phyloP scores from a whole-genome alignment of 371 early-diverging fungal genomes.

The Dichotomocladium elegans region DNA sequence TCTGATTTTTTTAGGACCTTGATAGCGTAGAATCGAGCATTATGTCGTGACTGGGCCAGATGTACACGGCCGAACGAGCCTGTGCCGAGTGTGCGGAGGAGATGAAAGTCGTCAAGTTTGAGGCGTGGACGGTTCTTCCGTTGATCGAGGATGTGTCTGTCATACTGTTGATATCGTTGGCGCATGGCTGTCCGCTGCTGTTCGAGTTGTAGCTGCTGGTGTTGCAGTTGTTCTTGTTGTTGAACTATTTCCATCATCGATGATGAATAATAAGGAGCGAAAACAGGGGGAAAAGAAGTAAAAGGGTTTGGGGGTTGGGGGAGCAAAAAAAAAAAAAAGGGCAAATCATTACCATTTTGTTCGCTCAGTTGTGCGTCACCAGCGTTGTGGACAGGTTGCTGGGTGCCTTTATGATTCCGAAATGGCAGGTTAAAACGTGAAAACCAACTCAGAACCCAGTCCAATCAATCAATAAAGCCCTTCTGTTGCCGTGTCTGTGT shows the following conservation, averaged over 20 bases:
- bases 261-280: not conserved
- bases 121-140: conserved; percentile 48
- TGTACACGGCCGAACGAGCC: conserved; percentile 99
- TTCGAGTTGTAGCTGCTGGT: too few species aligned
- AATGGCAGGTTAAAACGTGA: not conserved
- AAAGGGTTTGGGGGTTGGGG: not conserved
- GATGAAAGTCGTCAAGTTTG: conserved; percentile 63
- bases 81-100: conserved; percentile 87
- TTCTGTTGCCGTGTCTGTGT: not conserved
- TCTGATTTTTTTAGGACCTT: conserved; percentile 95
- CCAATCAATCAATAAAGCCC: too few species aligned
- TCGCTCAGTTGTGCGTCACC: not conserved
- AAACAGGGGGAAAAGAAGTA: not conserved
- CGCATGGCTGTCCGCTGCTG: conserved; percentile 9
- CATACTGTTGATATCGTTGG: conserved; percentile 24
- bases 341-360: not conserved
- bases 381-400: too few species aligned
- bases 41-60: conserved; percentile 73
- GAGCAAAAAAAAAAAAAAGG: not conserved
- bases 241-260: not conserved
- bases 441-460: not conserved
- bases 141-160: conserved; percentile 31
- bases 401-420: too few species aligned
- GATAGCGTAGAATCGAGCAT: conserved; percentile 89
- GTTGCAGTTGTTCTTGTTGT: not conserved